phyloP scores from a whole-genome alignment of 2,329 filamentous ascomycete species.

The Calonectria crousiana region DNA sequence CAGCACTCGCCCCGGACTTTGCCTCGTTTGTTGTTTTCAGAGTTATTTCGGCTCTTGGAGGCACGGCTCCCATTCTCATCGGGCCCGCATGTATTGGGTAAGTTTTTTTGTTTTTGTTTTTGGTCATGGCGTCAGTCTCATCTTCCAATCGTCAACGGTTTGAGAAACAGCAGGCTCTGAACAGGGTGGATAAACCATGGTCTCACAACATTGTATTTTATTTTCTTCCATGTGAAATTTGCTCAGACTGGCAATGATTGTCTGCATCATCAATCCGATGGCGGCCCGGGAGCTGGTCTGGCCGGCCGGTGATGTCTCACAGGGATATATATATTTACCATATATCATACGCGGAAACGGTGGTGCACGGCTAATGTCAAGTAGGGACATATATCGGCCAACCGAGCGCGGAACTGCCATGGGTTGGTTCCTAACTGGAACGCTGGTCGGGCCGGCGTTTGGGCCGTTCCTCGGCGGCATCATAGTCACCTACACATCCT shows the following conservation, averaged over 20 bases:
- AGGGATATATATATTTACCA: neutral
- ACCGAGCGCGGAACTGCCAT: conserved; percentile 79
- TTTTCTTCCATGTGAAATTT: neutral
- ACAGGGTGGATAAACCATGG: neutral
- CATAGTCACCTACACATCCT: conserved; percentile 79
- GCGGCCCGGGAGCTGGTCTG: neutral
- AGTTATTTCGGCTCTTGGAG: conserved; percentile 79
- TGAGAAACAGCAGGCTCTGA: neutral
- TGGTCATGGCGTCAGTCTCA: neutral
- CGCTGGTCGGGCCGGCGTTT: conserved; percentile 77
- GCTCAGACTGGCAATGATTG: neutral
- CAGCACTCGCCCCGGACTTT: conserved; percentile 78
- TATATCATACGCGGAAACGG: neutral
- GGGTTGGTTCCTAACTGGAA: conserved; percentile 79
- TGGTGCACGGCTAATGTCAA: conserved; percentile 27
- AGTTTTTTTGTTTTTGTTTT: conserved; percentile 37
- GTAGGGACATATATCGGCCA: conserved; percentile 71
- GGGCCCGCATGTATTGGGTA: conserved; percentile 77
- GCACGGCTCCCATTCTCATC: conserved; percentile 79
- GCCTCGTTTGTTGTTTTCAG: conserved; percentile 80
- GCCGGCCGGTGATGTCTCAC: neutral
- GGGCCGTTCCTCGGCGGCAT: conserved; percentile 80
- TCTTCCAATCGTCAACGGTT: neutral
- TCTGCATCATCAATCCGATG: conserved; percentile 4
- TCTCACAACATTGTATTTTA: neutral